Conservation (phyloP, 2,329 filamentous ascomycete genomes). For the Scedosporium aurantiacum region DNA sequence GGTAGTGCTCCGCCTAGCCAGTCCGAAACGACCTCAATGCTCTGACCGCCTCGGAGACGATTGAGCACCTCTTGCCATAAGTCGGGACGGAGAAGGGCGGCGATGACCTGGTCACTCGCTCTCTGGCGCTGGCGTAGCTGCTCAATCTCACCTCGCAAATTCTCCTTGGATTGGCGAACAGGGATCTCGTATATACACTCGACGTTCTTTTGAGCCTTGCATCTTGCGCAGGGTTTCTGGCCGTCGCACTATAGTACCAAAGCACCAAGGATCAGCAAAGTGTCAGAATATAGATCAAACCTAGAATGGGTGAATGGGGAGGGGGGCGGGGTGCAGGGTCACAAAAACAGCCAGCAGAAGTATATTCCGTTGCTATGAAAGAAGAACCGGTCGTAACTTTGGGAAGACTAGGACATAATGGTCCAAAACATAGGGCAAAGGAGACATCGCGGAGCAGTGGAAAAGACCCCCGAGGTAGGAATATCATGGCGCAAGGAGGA, state of each 20-base stretch:
- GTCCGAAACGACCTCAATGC: conserved; percentile 43
- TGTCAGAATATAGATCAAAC: neutral
- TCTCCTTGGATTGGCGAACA: conserved; percentile 53
- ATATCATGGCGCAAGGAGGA: neutral
- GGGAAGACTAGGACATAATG: neutral
- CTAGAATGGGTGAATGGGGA: neutral
- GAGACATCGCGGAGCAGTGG: neutral
- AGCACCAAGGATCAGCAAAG: neutral
- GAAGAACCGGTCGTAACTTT: too few species aligned
- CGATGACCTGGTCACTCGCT: conserved; percentile 43
- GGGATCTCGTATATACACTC: conserved; percentile 53
- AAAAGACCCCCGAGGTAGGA: neutral
- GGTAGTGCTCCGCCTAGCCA: conserved; percentile 31
- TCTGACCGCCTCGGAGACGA: conserved; percentile 41
- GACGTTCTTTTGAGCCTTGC: conserved; percentile 39
- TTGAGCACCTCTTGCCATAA: conserved; percentile 43
- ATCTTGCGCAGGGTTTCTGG: conserved; percentile 42
- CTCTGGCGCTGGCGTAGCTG: conserved; percentile 41
- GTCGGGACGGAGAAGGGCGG: conserved; percentile 39
- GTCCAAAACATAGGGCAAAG: neutral
- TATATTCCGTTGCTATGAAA: too few species aligned
- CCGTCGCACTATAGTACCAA: conserved; percentile 42
- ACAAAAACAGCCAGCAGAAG: too few species aligned
- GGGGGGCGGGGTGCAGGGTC: neutral
- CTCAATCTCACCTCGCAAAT: conserved; percentile 49